Evolutionary conservation across 768 basidiomycete species (phyloP).

Genomic region (Suillus tomentosus): DNA sequence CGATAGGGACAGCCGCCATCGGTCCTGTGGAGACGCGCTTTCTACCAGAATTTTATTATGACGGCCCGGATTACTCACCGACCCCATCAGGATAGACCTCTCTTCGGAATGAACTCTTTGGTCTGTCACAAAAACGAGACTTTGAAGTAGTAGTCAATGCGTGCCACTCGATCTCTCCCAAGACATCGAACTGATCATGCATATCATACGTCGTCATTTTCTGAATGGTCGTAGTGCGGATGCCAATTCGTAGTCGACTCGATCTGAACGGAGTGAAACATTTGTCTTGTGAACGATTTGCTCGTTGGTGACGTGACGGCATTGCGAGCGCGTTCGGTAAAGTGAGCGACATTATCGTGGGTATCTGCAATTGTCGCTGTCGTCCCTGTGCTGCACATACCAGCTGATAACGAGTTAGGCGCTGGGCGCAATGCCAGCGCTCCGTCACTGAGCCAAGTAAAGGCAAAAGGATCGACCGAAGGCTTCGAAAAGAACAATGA

Average conservation of each 20-base stretch:
- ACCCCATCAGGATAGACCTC: conserved; percentile 19
- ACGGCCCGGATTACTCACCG: conserved; percentile 20
- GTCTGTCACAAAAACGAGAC: conserved; percentile 32
- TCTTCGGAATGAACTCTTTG: conserved; percentile 28
- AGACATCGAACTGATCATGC: conserved; percentile 30
- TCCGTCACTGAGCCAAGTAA: no score
- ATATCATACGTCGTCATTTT: conserved; percentile 26
- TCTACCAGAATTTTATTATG: background rate
- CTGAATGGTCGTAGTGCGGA: conserved; percentile 25
- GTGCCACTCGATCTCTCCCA: conserved; percentile 40
- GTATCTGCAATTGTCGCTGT: no score
- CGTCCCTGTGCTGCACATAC: no score
- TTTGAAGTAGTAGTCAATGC: conserved; percentile 28
- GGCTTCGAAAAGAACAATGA: background rate
- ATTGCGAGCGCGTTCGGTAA: conserved; percentile 21
- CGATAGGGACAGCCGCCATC: conserved; percentile 6
- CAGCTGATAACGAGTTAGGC: no score
- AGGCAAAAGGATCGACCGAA: background rate
- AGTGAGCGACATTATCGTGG: conserved; percentile 22
- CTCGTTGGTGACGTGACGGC: conserved; percentile 25
- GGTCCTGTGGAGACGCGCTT: conserved; percentile 9
- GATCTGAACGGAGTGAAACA: conserved; percentile 15
- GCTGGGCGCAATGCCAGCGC: background rate
- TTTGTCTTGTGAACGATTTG: conserved; percentile 32
- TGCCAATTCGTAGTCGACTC: background rate